A percentile compares a stretch with the other conserved stretches of the same genome.
These are phyloP conservation scores for Monilinia fructigena DNA, from an alignment of 2,329 filamentous ascomycete genomes.

Conservation along the genomic window DNA sequence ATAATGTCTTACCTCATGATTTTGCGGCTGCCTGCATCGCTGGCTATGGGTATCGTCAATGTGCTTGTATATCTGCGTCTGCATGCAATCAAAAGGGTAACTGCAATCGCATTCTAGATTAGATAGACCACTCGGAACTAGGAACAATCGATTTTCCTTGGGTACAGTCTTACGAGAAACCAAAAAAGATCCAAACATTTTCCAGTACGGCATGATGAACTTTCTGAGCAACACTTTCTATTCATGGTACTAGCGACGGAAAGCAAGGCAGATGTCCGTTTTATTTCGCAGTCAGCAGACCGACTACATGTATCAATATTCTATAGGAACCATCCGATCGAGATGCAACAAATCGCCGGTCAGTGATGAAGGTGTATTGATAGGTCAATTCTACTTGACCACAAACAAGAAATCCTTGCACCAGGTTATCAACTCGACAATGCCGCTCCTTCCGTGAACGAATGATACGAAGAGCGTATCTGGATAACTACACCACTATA, in stretches of 20 bases:
- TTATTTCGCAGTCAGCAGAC: constrained; percentile 12
- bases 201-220: background rate
- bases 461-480: background rate
- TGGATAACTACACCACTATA: background rate
- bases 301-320: background rate
- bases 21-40: constrained; percentile 14
- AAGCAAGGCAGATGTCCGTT: constrained; percentile 17
- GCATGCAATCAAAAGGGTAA: constrained; percentile 12
- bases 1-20: background rate
- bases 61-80: constrained; percentile 15
- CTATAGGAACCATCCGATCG: background rate
- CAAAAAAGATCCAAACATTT: background rate
- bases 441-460: background rate
- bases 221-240: background rate
- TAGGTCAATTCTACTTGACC: constrained; percentile 6
- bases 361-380: constrained; percentile 11
- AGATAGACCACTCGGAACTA: background rate
- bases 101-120: background rate
- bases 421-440: background rate
- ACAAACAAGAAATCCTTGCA: background rate
- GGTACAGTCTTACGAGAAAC: background rate
- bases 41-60: background rate
- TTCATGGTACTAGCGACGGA: constrained; percentile 12
- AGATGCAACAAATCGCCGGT: background rate
- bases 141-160: constrained; percentile 8